Base-by-base conservation (phyloP, 2,329 filamentous ascomycete genomes). In the Teratosphaeria epicoccoides region DNA sequence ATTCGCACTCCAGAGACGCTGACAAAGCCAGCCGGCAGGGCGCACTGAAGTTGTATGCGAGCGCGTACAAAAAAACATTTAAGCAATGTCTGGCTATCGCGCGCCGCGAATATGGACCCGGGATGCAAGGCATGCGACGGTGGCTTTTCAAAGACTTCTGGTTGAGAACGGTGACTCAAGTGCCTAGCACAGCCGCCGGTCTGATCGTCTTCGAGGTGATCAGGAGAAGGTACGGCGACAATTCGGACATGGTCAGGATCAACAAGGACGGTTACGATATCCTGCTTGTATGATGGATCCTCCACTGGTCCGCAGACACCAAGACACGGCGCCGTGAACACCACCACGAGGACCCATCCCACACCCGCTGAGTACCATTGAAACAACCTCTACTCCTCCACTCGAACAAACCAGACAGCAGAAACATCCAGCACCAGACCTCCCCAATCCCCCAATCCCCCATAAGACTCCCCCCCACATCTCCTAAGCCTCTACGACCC, bases 141-240 rank as follows among this genome's bases (percentile, higher is more conserved):
- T 89, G 84, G 78, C 67, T 89, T 5, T 90, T 85, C 63, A 74
- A 79, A 4, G 84, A 82, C 11, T 88, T 89, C 65, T 81, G 84
- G 75, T 80, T 79, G 77, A 83, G 78, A 50, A 85, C 85, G 0
- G 76, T 88, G 49, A 74, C 83, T 4, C 85, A 88, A 68, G 83
- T 87, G 1, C 86, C 86, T 0, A 87, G 84, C 63, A 89, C 86
- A 1, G 85, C 82, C 54, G 85, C 85, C 0, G 86, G 85, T 0
- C 65, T 90, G 53, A 87, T 90, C 58, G 86, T 88, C 20, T 90
- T 90, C 64, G 86, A 90, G 69, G 64, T 90, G 44, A 81, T 88
- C 33, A 73, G 86, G 52, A 74, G 85, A 29, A 87, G 87, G 68
- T 89, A 88, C 59, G 83, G 82, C 1, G 73, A 79, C 52, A 76